phyloP scores from a whole-genome alignment of 2,329 filamentous ascomycete genomes.

The Aspergillus fumigatus region DNA sequence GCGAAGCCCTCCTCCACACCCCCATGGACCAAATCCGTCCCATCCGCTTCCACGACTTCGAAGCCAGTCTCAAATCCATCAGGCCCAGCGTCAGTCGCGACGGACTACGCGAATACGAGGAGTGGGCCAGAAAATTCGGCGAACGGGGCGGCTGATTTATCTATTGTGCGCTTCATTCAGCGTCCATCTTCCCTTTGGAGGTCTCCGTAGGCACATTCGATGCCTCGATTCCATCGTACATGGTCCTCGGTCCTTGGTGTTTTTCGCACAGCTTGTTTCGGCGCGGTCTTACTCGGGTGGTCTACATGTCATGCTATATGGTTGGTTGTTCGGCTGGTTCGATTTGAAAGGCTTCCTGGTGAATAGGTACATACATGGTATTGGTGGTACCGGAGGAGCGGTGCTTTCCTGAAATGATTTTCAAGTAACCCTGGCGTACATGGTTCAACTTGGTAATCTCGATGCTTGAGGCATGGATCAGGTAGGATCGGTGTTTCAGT shows the following conservation, averaged over 20 bases:
- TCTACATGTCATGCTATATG: neutral
- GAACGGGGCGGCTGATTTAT: constrained; percentile 65
- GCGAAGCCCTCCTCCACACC: constrained; percentile 84
- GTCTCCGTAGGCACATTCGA: neutral
- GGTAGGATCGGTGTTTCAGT: neutral
- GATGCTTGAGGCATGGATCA: neutral
- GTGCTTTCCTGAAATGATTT: neutral
- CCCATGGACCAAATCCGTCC: constrained; percentile 91
- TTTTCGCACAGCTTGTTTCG: neutral
- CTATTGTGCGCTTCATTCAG: neutral
- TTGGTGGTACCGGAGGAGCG: neutral
- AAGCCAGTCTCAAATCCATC: constrained; percentile 77
- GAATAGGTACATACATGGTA: neutral
- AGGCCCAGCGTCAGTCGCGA: constrained; percentile 82
- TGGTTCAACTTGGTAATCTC: neutral
- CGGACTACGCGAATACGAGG: constrained; percentile 83
- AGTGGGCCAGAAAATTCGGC: constrained; percentile 91
- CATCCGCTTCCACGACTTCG: constrained; percentile 77
- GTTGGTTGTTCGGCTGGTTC: neutral
- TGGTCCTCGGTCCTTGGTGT: neutral
- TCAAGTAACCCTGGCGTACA: neutral
- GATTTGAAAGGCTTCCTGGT: neutral
- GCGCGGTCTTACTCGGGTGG: neutral
- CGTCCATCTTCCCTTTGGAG: neutral
- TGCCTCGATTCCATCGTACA: neutral